Base-by-base conservation (phyloP, 208 protist genomes). In the Jaenimonas drosophilae region DNA sequence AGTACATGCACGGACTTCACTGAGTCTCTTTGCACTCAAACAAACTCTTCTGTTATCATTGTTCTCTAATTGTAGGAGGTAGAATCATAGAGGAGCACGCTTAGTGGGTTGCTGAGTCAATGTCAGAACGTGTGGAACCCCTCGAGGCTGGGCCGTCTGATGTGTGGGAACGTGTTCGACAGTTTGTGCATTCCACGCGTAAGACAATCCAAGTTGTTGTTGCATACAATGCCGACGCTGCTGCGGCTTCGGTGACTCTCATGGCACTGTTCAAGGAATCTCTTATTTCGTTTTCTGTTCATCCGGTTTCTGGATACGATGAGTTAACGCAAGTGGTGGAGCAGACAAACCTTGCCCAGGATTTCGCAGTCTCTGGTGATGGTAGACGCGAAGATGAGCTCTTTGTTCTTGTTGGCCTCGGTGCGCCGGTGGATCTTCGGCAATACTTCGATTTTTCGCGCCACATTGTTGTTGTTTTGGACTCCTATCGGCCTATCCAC, bases 401-500 rank as follows among this genome's bases (percentile, higher is more conserved):
- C 19, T 93, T 87, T 49, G 17, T 93, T 4, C 66, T 93, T 14
- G 55, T 93, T 25, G 85, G 85, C 30, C 62, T 89, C 24, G 85
- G 85, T 14, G 79, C 64, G 0, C 45, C 77, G 0, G 52, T 90
- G 3, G 34, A 50, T 21, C 56, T 93, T 9, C 24, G 36, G 7
- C 49, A 72, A 16, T 79, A 75, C 45, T 93, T 93, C 49, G 64
- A 88, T 37, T 54, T 80, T 4, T 17, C 59, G 4, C 64, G 73
- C 14, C 77, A 93, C 43, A 64, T 90, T 29, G 76, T 93, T 3
- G 42, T 88, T 25, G 74, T 93, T 21, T 50, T 93, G 16, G 85
- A 93, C 26, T 59, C 77, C 16, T 73, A 76, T 49, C 76, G 85
- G 4, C 80, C 85, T 0, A 68, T 87, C 38, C 71, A 86, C 41